A percentile compares a stretch with the other conserved stretches of the same genome.
These are phyloP conservation scores for Ceratobasidium sp. DNA, from an alignment of 1,284 basidiomycete genomes.

Conservation along the genomic window DNA sequence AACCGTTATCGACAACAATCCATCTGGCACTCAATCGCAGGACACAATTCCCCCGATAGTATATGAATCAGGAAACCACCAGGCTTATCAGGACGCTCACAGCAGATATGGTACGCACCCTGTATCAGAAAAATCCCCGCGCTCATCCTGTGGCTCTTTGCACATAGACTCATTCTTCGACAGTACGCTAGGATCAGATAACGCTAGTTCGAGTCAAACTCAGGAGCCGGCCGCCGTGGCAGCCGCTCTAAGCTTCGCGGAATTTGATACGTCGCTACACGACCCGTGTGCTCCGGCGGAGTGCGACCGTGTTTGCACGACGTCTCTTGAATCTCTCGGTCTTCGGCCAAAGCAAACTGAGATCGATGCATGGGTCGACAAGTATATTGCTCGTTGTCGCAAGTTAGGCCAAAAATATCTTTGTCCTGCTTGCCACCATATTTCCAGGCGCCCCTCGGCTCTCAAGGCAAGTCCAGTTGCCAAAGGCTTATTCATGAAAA, in stretches of 20 bases:
- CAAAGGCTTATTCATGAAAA: not conserved
- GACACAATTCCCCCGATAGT: not conserved
- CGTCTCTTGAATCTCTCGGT: not conserved
- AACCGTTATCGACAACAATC: not conserved
- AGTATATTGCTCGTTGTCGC: not conserved
- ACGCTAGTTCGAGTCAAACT: not conserved
- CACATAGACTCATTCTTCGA: too few relatives aligned
- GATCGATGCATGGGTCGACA: not conserved
- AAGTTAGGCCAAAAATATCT: not conserved
- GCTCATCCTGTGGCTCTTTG: too few relatives aligned
- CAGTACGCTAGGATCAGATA: too few relatives aligned
- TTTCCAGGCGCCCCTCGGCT: not conserved
- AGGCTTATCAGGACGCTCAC: not conserved
- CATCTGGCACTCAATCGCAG: not conserved
- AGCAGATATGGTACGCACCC: not conserved
- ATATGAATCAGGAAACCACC: not conserved
- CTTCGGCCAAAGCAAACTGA: not conserved
- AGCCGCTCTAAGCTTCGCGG: not conserved
- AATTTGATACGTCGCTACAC: too few relatives aligned
- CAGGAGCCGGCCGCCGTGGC: not conserved
- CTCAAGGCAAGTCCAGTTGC: not conserved
- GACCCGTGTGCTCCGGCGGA: not conserved
- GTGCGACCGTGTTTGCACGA: not conserved
- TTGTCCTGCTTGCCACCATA: not conserved
- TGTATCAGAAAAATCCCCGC: not conserved